Evolutionary conservation across 805 yeast species (phyloP).

Genomic region (Zygosaccharomyces rouxii): DNA sequence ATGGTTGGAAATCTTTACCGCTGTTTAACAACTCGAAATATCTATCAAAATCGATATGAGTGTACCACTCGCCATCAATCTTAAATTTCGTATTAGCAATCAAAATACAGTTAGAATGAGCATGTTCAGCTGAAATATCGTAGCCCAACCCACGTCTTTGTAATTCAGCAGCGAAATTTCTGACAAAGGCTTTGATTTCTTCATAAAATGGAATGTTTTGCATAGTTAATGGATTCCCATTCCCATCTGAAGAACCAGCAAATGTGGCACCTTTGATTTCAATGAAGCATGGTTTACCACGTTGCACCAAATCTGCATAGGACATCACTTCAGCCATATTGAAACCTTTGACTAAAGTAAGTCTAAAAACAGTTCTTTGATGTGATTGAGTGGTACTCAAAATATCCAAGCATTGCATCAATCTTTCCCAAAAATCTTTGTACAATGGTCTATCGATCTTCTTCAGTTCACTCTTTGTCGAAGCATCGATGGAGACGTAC

Average conservation of each 20-base stretch:
- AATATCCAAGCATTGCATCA: slow-evolving; percentile 75
- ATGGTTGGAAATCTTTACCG: slow-evolving; percentile 65
- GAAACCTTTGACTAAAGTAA: slow-evolving; percentile 89
- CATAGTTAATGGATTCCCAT: slow-evolving; percentile 89
- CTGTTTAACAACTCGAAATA: slow-evolving; percentile 65
- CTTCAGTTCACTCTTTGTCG: slow-evolving; percentile 75
- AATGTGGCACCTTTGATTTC: slow-evolving; percentile 95
- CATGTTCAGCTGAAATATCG: slow-evolving; percentile 90
- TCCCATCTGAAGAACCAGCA: slow-evolving; percentile 81
- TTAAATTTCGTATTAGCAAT: slow-evolving; percentile 73
- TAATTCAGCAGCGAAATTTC: slow-evolving; percentile 55
- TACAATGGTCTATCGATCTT: slow-evolving; percentile 84
- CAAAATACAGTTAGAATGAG: slow-evolving; percentile 88
- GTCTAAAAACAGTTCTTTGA: slow-evolving; percentile 86
- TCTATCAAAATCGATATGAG: slow-evolving; percentile 78
- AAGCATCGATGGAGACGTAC: slow-evolving; percentile 90
- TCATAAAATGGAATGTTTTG: slow-evolving; percentile 92
- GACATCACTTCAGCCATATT: slow-evolving; percentile 76
- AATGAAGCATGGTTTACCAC: slow-evolving; percentile 79
- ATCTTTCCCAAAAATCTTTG: slow-evolving; percentile 89
- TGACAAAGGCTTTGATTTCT: slow-evolving; percentile 77
- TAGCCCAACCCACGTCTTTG: slow-evolving; percentile 63
- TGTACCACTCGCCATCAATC: slow-evolving; percentile 72
- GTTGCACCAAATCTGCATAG: slow-evolving; percentile 80
- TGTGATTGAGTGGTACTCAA: slow-evolving; percentile 65